Percentiles rank a stretch among this genome's conserved stretches.
phyloP scores from a whole-genome alignment of 768 basidiomycete genomes.

The Mycena venus region DNA sequence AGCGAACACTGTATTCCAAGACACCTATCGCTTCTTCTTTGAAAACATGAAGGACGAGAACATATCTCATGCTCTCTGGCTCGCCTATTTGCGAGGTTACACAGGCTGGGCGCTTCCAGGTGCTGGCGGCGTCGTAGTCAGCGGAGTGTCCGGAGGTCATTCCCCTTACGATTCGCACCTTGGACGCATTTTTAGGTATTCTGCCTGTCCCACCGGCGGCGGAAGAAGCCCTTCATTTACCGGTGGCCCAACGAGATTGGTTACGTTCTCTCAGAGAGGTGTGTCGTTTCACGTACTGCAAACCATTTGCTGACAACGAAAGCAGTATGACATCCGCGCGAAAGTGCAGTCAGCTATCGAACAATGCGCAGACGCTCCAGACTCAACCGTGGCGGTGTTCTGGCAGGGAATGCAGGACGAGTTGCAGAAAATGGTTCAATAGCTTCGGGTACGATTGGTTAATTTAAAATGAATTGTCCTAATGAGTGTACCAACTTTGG shows the following conservation, averaged over 20 bases:
- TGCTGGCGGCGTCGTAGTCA: not conserved
- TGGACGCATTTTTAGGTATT: slow-evolving; percentile 6
- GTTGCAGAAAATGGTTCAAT: slow-evolving; percentile 4
- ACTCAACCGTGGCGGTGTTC: not conserved
- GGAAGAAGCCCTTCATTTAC: not conserved
- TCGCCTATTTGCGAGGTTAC: slow-evolving; percentile 7
- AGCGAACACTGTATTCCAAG: slow-evolving; percentile 1
- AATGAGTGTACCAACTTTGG: not conserved
- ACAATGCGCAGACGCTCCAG: not conserved
- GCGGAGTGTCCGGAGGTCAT: slow-evolving; percentile 7
- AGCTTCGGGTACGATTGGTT: not conserved
- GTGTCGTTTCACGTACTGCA: not conserved
- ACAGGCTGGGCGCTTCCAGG: slow-evolving; percentile 6
- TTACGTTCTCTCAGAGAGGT: slow-evolving; percentile 2
- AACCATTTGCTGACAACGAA: not conserved
- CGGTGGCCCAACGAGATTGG: slow-evolving; percentile 7
- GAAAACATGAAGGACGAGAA: slow-evolving; percentile 12
- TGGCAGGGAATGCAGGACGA: not conserved
- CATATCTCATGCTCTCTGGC: slow-evolving; percentile 6
- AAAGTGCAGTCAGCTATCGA: not conserved
- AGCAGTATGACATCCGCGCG: slow-evolving; percentile 3
- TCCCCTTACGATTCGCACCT: not conserved
- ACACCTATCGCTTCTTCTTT: slow-evolving; percentile 1
- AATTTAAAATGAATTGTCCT: not conserved
- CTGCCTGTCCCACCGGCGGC: not conserved